Percentiles rank a stretch among this genome's conserved stretches.
Conservation (phyloP, 1,139 yeast species). For the Blastobotrys capitulatus region DNA sequence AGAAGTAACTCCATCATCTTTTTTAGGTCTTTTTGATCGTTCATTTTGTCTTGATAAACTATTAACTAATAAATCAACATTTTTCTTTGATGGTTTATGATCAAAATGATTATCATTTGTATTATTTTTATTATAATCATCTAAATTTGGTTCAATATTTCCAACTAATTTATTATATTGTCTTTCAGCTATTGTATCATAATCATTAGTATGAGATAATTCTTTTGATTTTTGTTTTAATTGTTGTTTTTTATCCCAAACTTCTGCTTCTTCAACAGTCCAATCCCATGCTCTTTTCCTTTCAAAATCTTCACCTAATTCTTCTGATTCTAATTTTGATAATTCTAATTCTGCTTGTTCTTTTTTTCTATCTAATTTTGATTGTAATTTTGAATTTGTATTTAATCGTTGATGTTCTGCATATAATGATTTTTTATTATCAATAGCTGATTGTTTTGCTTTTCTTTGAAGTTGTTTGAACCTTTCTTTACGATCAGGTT, state of each 20-base stretch:
- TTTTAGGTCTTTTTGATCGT: conserved; percentile 34
- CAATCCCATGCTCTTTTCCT: conserved; percentile 51
- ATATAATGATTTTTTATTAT: conserved; percentile 40
- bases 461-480: conserved; percentile 19
- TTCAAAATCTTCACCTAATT: conserved; percentile 39
- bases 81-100: conserved; percentile 37
- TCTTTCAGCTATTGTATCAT: conserved; percentile 48
- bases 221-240: conserved; percentile 23
- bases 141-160: conserved; percentile 39
- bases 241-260: conserved; percentile 50
- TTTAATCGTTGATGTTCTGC: conserved; percentile 37
- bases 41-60: conserved; percentile 36
- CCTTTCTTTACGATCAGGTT: conserved; percentile 13
- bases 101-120: conserved; percentile 21
- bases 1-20: conserved; percentile 37
- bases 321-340: conserved; percentile 36
- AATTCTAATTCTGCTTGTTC: conserved; percentile 39
- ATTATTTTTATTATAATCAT: conserved; percentile 36
- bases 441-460: conserved; percentile 30
- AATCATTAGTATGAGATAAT: conserved; percentile 30
- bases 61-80: conserved; percentile 39
- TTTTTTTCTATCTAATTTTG: conserved; percentile 33
- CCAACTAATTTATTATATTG: conserved; percentile 47
- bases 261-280: conserved; percentile 62
- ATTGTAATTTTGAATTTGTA: conserved; percentile 30